Evolutionary conservation across 1,284 basidiomycete genomes (phyloP).

Genomic region (Heterobasidion occidentale): DNA sequence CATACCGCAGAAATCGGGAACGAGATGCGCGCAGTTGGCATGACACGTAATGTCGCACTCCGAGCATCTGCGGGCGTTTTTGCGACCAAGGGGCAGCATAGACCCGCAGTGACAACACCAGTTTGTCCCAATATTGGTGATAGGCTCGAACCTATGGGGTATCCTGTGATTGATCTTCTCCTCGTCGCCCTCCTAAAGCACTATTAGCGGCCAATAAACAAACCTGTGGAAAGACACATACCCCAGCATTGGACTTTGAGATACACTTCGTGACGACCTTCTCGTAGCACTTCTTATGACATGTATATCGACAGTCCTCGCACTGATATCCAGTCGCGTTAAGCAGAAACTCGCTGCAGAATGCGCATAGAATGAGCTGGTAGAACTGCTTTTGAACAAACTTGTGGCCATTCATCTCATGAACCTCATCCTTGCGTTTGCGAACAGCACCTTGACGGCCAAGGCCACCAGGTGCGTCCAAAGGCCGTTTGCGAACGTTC

Average conservation of each 20-base stretch:
- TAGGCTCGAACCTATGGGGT: constrained; percentile 95
- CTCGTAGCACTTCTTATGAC: constrained; percentile 98
- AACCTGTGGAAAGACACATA: constrained; percentile 32
- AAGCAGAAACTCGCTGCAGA: constrained; percentile 96
- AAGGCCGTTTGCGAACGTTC: constrained; percentile 89
- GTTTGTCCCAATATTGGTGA: constrained; percentile 96
- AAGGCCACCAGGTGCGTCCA: constrained; percentile 84
- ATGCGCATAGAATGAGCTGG: constrained; percentile 96
- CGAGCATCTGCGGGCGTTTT: constrained; percentile 92
- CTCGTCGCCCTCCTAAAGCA: constrained; percentile 81
- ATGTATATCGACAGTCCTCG: constrained; percentile 98
- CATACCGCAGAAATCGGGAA: constrained; percentile 99
- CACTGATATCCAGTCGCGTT: constrained; percentile 98
- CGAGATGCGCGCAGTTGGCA: constrained; percentile 95
- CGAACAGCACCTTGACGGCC: constrained; percentile 97
- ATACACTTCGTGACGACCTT: constrained; percentile 99
- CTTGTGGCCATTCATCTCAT: constrained; percentile 99
- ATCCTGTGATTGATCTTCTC: constrained; percentile 99
- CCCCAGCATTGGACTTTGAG: constrained; percentile 91
- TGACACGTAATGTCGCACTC: constrained; percentile 98
- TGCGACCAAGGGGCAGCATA: constrained; percentile 94
- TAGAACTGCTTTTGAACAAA: constrained; percentile 98
- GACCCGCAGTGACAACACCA: constrained; percentile 99
- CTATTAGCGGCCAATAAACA: constrained; percentile 5
- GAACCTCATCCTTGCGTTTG: constrained; percentile 96